phyloP scores from a whole-genome alignment of 2,329 filamentous ascomycete genomes.

The Incumbomyces delicatus region DNA sequence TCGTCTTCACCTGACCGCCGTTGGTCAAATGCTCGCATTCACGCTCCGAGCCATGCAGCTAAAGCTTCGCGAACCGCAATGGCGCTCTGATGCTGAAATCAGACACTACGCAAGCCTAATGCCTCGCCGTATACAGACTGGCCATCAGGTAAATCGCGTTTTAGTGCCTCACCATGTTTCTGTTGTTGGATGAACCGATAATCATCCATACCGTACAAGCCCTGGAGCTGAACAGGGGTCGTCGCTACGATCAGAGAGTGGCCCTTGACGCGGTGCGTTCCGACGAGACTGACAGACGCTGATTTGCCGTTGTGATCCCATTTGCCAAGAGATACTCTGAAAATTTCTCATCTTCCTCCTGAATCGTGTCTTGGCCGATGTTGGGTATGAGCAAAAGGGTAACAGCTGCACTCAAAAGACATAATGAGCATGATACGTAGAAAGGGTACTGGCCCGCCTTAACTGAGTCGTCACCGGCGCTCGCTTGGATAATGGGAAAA shows the following conservation, averaged over 20 bases:
- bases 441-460: conserved; percentile 75
- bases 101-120: too few species aligned
- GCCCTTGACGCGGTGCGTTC: too few species aligned
- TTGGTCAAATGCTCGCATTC: conserved; percentile 26
- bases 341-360: conserved; percentile 65
- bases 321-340: conserved; percentile 50
- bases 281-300: too few species aligned
- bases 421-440: conserved; percentile 67
- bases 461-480: conserved; percentile 45
- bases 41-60: conserved; percentile 21
- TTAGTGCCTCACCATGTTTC: too few species aligned
- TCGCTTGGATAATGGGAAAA: conserved; percentile 56
- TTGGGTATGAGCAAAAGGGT: conserved; percentile 61
- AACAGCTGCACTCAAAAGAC: conserved; percentile 60
- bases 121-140: too few species aligned
- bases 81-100: conserved; percentile 11
- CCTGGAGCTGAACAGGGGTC: too few species aligned
- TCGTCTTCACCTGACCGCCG: conserved; percentile 24
- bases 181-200: too few species aligned
- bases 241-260: too few species aligned
- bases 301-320: too few species aligned
- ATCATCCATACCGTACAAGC: too few species aligned
- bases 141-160: too few species aligned
- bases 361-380: conserved; percentile 69
- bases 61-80: conserved; percentile 19